These are phyloP conservation scores for Piper betle DNA, from an alignment of 164 flowering plant species.

Conservation along the genomic window DNA sequence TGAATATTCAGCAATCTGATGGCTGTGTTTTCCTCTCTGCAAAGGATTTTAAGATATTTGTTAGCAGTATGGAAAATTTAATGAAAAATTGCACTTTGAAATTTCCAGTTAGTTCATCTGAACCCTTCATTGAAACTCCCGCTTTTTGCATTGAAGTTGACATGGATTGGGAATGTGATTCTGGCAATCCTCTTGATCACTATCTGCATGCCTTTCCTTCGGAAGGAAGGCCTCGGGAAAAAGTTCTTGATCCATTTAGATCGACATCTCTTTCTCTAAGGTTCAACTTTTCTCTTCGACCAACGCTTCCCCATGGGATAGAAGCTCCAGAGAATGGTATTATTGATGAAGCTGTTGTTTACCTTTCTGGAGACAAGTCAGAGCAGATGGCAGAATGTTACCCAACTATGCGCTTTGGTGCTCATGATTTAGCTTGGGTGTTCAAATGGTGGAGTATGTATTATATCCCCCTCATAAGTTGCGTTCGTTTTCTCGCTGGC, in stretches of 20 bases:
- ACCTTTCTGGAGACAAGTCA: conserved; percentile 17
- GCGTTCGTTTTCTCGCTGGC: conserved; percentile 85
- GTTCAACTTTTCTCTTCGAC: conserved; percentile 72
- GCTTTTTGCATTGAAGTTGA: conserved; percentile 63
- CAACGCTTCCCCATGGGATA: conserved; percentile 28
- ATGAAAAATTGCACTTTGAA: conserved; percentile 40
- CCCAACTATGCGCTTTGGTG: conserved; percentile 61
- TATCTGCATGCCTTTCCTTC: conserved; percentile 71
- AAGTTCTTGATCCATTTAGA: conserved; percentile 84
- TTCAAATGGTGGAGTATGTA: conserved; percentile 70
- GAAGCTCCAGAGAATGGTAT: conserved; percentile 15
- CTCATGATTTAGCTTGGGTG: conserved; percentile 97
- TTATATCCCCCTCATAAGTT: conserved; percentile 87
- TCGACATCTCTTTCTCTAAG: conserved; percentile 89
- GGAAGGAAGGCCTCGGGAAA: conserved; percentile 70
- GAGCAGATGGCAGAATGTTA: conserved; percentile 24
- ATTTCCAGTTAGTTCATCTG: conserved; percentile 33
- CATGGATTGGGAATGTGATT: conserved; percentile 97
- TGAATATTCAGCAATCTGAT: conserved; percentile 91
- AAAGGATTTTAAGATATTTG: conserved; percentile 55
- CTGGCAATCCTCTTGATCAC: conserved; percentile 85
- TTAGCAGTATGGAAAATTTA: conserved; percentile 86
- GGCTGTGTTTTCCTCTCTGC: conserved; percentile 60
- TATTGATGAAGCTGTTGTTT: conserved; percentile 22
- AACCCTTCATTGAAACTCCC: conserved; percentile 71